phyloP scores from a whole-genome alignment of 1,139 yeast genomes.

The Lodderomyces beijingensis region DNA sequence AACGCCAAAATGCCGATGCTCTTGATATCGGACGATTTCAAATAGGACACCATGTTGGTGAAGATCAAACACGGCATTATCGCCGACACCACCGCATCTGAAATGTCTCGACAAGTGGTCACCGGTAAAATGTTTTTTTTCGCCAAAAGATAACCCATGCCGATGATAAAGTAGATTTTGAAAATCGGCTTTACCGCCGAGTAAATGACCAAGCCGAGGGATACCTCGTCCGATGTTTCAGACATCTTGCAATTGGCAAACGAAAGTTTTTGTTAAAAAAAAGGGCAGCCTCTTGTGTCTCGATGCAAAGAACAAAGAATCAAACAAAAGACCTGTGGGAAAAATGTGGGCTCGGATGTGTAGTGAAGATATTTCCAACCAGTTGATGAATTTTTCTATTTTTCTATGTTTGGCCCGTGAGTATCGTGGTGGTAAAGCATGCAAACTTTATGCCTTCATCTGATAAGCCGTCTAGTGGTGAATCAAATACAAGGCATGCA shows the following conservation, averaged over 20 bases:
- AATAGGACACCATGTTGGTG: constrained; percentile 65
- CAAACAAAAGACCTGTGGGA: too few species aligned
- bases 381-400: too few species aligned
- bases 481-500: too few species aligned
- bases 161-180: constrained; percentile 76
- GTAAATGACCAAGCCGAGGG: constrained; percentile 70
- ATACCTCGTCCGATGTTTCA: constrained; percentile 8
- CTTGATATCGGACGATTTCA: constrained; percentile 69
- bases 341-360: too few species aligned
- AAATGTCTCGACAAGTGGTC: constrained; percentile 68
- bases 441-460: too few species aligned
- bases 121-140: constrained; percentile 64
- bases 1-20: constrained; percentile 70
- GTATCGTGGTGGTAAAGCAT: too few species aligned
- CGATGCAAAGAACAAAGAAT: too few species aligned
- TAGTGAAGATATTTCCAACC: too few species aligned
- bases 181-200: constrained; percentile 82
- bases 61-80: constrained; percentile 78
- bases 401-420: too few species aligned
- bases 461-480: too few species aligned
- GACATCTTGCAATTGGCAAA: constrained; percentile 10
- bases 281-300: too few species aligned
- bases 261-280: too few species aligned
- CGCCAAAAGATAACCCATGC: constrained; percentile 65
- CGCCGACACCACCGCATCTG: constrained; percentile 67